Conservation (phyloP, 1,139 yeast species). For the Ogataea hybrid region DNA sequence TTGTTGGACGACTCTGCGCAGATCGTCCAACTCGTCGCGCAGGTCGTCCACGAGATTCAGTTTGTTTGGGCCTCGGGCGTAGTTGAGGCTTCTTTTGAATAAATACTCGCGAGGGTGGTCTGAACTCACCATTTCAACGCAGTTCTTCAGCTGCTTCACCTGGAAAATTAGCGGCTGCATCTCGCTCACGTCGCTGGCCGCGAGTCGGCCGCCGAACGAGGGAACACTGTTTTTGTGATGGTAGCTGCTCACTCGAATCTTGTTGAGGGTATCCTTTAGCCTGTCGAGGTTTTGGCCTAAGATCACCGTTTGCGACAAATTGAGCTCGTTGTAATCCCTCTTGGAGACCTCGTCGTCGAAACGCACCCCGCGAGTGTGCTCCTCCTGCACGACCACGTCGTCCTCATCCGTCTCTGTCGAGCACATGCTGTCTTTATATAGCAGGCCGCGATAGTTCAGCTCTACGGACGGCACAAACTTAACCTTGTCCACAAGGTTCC, state of each 20-base stretch:
- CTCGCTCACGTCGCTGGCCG: constrained; percentile 30
- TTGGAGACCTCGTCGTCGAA: constrained; percentile 23
- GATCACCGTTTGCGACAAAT: constrained; percentile 18
- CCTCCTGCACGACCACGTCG: constrained; percentile 9
- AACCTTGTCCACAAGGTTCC: constrained; percentile 18
- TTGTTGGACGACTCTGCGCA: constrained; percentile 14
- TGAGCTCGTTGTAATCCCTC: constrained; percentile 15
- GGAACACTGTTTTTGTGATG: constrained; percentile 17
- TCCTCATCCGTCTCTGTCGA: constrained; percentile 29
- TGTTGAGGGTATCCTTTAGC: constrained; percentile 21
- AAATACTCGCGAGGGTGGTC: constrained; percentile 32
- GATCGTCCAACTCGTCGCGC: constrained; percentile 25
- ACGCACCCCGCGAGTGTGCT: constrained; percentile 21
- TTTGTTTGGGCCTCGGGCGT: constrained; percentile 22
- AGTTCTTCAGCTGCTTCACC: constrained; percentile 41
- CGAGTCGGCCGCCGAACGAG: constrained; percentile 22
- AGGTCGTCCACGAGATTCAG: constrained; percentile 35
- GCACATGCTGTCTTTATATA: constrained; percentile 41
- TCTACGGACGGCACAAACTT: constrained; percentile 35
- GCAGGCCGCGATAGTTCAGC: constrained; percentile 39
- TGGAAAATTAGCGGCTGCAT: constrained; percentile 38
- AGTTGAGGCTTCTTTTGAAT: constrained; percentile 27
- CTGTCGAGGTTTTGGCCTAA: constrained; percentile 16
- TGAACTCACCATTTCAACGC: constrained; percentile 38
- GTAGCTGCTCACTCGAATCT: constrained; percentile 26